Base-by-base conservation (phyloP, 2,329 filamentous ascomycete genomes). In the Ophiostoma himal-ulmi region DNA sequence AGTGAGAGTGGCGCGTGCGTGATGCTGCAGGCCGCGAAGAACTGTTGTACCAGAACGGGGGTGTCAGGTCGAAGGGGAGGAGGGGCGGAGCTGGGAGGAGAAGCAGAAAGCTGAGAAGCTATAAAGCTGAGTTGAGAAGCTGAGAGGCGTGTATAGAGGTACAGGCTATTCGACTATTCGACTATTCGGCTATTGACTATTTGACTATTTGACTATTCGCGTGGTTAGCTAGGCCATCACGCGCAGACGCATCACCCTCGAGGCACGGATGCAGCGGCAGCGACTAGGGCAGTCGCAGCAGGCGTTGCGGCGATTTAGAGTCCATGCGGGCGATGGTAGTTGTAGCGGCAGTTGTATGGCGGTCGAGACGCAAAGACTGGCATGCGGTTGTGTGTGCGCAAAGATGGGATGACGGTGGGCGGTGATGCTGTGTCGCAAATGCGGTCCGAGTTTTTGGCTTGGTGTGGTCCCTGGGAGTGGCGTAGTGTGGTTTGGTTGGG, bases 211-310 rank as follows among this genome's bases (percentile, higher is more conserved):
- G 20, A n/a, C n/a, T 67, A 60, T 68, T 54, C n/a, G 30, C 30
- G 30, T 30, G 65, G 70, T 72, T 70, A 72, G 71, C 48, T 65
- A 64, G 20, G 64, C 34, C 52, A 37, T 64, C 34, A 68, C 26
- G 69, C 69, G 44, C 37, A 39, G 67, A 52, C 52, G 67, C 54
- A 65, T 39, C n/a, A 37, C 17, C 22, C 13, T 26, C 41, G 41
- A 34, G 39, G 54, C 54, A 60, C 60, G 44, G 13, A 64, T 30
- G 8, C 13, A 26, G 52, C 54, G 68, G 68, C 14, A 57, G 69
- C 64, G 54, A 11, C 69, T 4, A 64, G 37, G n/a, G 60, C 34
- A 37, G 60, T 65, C 62, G 30, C 37, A 6, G 48, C 17, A 14
- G 41, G 36, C 11, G n/a, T 7, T 26, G 20, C 39, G 54, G 34